Evolutionary conservation across 305 asterid genomes (phyloP), one percentile per base, ranked within the genome.

Genomic region (Fraxinus greggii): DNA sequence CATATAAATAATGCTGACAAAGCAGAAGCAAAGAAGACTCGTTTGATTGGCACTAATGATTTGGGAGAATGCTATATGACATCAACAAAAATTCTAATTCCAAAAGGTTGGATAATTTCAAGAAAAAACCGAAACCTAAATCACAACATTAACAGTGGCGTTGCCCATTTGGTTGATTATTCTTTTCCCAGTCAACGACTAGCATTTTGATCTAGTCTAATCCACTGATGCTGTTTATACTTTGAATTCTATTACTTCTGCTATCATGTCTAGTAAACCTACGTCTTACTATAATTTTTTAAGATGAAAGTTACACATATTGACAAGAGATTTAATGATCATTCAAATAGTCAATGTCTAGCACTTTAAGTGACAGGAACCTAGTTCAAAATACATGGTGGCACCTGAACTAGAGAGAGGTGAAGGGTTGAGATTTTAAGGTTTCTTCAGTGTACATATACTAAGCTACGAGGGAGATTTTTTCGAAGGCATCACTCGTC

Each of bases 271-370:
- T 72, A 17, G 48, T 72, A 72, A 33, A 32, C 29, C 51, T 19
- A 7, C 6, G 3, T 33, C 76, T 31, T 32, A 33, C 19, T 17
- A 72, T 72, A n/a, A 72, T 72, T n/a, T 72, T 17, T 33, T 33
- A 72, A 32, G 26, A 70, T 15, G 10, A 32, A 31, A 70, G 76
- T 38, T 19, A 32, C 59, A 48, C 31, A 72, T 15, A 15, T 32
- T 33, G 76, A 72, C 76, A 70, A 70, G 76, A 72, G 15, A 72
- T 72, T 32, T 72, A 32, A 33, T n/a, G 76, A 33, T 72, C 76
- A n/a, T 33, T 72, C 76, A 72, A 72, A 72, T 72, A 15, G 51
- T 72, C 45, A 72, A 17, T 17, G 26, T 33, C 76, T 32, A 15
- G 76, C 48, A 33, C 29, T 33, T 31, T 15, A 32, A 70, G 48